Evolutionary conservation across 768 basidiomycete genomes (phyloP).

Genomic region (Holtermannia corniformis): DNA sequence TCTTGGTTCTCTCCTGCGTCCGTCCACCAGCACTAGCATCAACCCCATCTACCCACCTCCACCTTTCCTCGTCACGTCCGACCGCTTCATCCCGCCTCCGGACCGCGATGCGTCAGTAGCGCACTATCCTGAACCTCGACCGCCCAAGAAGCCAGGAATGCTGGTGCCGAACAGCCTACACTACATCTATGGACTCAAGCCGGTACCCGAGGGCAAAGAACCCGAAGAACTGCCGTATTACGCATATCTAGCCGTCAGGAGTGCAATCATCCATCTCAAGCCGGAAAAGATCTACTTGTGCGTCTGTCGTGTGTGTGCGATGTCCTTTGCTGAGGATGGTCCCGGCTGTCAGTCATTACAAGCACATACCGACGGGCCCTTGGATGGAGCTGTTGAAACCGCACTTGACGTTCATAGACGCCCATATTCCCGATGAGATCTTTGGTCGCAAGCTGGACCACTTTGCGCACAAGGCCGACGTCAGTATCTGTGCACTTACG

Average conservation of each 20-base stretch:
- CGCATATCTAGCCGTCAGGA: constrained; percentile 41
- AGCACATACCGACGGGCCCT: constrained; percentile 38
- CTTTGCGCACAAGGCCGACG: constrained; percentile 41
- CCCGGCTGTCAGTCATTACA: constrained; percentile 32
- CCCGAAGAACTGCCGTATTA: constrained; percentile 41
- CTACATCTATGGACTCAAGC: constrained; percentile 41
- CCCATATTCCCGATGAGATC: constrained; percentile 27
- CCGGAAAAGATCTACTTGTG: constrained; percentile 42
- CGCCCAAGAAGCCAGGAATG: constrained; percentile 24
- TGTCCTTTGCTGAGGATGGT: background rate
- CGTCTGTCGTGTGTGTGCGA: no score
- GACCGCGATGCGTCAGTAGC: constrained; percentile 9
- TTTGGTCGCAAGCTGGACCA: constrained; percentile 32
- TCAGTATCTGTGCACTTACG: no score
- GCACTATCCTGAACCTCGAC: constrained; percentile 21
- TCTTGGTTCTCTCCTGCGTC: background rate
- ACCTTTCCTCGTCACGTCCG: constrained; percentile 16
- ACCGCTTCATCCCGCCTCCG: constrained; percentile 20
- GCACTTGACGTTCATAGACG: constrained; percentile 34
- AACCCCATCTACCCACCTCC: constrained; percentile 5
- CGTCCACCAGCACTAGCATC: background rate
- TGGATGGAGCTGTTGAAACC: constrained; percentile 40
- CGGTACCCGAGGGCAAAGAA: constrained; percentile 9
- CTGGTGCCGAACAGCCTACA: constrained; percentile 39
- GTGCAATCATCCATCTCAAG: constrained; percentile 37